Conservation (phyloP, 1,139 yeast species). For the Pichia sp. region DNA sequence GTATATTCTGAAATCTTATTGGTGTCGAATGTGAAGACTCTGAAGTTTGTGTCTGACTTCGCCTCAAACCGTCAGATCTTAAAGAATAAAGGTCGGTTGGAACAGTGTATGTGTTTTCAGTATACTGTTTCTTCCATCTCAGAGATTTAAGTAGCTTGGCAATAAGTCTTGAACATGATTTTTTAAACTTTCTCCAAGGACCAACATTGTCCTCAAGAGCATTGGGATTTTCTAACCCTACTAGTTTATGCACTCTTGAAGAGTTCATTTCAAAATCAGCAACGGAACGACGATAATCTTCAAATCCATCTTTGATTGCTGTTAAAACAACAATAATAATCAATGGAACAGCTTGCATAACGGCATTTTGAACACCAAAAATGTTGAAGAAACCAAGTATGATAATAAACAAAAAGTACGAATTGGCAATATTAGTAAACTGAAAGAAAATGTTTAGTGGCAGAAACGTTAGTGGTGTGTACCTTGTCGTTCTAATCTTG, state of each 20-base stretch:
- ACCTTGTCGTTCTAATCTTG: constrained; percentile 54
- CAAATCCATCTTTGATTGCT: constrained; percentile 51
- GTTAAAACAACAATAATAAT: constrained; percentile 51
- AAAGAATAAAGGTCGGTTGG: constrained; percentile 8
- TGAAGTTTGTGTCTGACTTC: neutral
- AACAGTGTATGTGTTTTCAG: constrained; percentile 34
- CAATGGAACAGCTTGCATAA: constrained; percentile 49
- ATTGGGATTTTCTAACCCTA: constrained; percentile 36
- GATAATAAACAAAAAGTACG: constrained; percentile 44
- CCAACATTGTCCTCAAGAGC: constrained; percentile 41
- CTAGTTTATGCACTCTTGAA: constrained; percentile 40
- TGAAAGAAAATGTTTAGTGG: constrained; percentile 48
- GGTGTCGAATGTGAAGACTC: constrained; percentile 9
- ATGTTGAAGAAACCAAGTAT: constrained; percentile 46
- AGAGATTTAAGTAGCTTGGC: constrained; percentile 53
- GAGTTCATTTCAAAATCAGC: constrained; percentile 51
- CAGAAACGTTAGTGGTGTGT: constrained; percentile 47
- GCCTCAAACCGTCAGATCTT: constrained; percentile 2
- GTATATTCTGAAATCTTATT: constrained; percentile 27
- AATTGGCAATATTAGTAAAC: constrained; percentile 49
- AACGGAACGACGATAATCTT: constrained; percentile 47
- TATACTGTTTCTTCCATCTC: constrained; percentile 44
- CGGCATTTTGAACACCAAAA: constrained; percentile 54
- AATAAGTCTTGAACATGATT: constrained; percentile 22
- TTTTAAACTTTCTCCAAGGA: constrained; percentile 47